Evolutionary conservation across 176 grass and related monocot genomes (phyloP).

Genomic region (Pontederia crassipes): DNA sequence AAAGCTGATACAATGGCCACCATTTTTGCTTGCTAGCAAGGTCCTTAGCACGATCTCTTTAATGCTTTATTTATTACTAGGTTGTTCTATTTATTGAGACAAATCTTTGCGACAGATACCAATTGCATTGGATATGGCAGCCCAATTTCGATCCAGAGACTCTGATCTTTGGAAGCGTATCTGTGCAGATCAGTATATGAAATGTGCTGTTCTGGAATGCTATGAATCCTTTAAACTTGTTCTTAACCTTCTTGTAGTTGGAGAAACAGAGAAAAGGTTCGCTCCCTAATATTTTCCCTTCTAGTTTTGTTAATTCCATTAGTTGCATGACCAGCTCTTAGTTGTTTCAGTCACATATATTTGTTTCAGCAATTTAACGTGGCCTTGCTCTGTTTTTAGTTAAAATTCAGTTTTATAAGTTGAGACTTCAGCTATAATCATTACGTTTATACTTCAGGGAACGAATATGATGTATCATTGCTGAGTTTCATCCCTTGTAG

Average conservation of each 20-base stretch:
- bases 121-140: constrained; percentile 93
- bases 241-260: constrained; percentile 76
- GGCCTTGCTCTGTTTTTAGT: no score
- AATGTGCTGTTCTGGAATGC: constrained; percentile 91
- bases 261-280: constrained; percentile 93
- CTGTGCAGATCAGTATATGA: constrained; percentile 96
- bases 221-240: constrained; percentile 97
- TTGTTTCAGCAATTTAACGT: no score
- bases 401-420: no score
- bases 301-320: constrained; percentile 1
- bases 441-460: no score
- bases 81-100: constrained; percentile 6
- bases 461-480: no score
- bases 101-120: constrained; percentile 57
- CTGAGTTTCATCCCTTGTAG: no score
- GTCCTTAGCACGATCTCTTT: constrained; percentile 29
- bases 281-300: constrained; percentile 2
- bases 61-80: constrained; percentile 14
- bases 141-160: constrained; percentile 78
- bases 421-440: no score
- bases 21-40: constrained; percentile 98
- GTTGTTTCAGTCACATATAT: background rate
- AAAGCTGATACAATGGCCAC: constrained; percentile 92
- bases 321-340: background rate
- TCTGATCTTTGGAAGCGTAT: constrained; percentile 94